A percentile compares a stretch with the other conserved stretches of the same genome.
Conservation (phyloP, 805 yeast genomes). For the Pichia insulana region DNA sequence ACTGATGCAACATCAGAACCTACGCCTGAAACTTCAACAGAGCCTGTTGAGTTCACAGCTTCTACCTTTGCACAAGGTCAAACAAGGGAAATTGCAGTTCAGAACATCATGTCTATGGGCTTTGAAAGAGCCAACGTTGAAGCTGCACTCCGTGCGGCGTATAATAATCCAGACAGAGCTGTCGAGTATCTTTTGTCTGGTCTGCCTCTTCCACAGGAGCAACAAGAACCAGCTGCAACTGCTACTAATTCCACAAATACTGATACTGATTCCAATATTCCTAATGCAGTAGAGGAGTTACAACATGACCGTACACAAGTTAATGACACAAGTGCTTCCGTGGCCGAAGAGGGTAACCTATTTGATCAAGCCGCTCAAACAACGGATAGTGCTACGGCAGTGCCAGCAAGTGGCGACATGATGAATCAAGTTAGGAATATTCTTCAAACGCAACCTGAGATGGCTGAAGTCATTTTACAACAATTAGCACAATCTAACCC, state of each 20-base stretch:
- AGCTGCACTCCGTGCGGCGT: slow-evolving; percentile 88
- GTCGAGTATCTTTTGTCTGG: slow-evolving; percentile 92
- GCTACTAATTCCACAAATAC: slow-evolving; percentile 15
- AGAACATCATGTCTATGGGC: slow-evolving; percentile 92
- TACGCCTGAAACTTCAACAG: slow-evolving; percentile 14
- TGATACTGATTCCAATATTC: slow-evolving; percentile 20
- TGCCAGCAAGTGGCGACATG: slow-evolving; percentile 21
- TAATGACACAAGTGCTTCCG: slow-evolving; percentile 19
- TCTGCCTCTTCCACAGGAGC: slow-evolving; percentile 28
- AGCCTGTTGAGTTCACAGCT: slow-evolving; percentile 23
- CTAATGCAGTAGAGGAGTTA: slow-evolving; percentile 28
- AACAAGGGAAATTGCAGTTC: slow-evolving; percentile 69
- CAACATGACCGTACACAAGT: background rate
- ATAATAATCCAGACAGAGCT: slow-evolving; percentile 95
- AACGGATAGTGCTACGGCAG: slow-evolving; percentile 25
- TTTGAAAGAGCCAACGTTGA: slow-evolving; percentile 82
- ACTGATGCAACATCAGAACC: slow-evolving; percentile 19
- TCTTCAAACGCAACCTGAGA: slow-evolving; percentile 78
- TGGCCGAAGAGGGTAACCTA: slow-evolving; percentile 28
- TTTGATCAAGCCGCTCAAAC: slow-evolving; percentile 45
- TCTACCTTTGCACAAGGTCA: slow-evolving; percentile 70
- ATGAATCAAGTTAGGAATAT: slow-evolving; percentile 63
- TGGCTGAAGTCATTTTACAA: slow-evolving; percentile 74
- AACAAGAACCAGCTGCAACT: slow-evolving; percentile 14
- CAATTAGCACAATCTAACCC: slow-evolving; percentile 79